Base-by-base conservation (phyloP, 345 rosid species). In the Boechera divaricarpa region DNA sequence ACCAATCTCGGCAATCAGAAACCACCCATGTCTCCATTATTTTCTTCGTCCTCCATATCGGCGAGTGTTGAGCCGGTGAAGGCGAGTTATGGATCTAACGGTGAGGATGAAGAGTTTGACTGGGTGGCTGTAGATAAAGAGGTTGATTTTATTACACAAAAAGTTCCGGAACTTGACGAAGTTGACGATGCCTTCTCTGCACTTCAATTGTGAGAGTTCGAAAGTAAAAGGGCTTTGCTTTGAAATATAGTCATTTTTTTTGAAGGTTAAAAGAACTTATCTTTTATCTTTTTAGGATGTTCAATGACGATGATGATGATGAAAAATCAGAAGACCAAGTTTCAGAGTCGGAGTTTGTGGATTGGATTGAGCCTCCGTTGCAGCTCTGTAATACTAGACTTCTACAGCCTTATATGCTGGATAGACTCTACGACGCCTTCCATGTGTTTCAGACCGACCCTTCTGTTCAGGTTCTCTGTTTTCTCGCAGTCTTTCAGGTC, bases 381-480 rank as follows among this genome's bases (percentile, higher is more conserved):
- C 81, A 82, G 69, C 81, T 82, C 35, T 79, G 66, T 68, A 82
- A 81, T 64, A 41, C 88, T 10, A 77, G 87, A 63, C 72, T 79
- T 53, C 26, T 86, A 74, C 95, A 67, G 70, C 87, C 87, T 69
- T 77, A 53, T 81, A 90, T 84, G 74, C 18, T 77, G 51, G 84
- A 84, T 16, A 80, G 82, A 60, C 89, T 88, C 75, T 85, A 73
- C 44, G 98, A 94, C 75, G 93, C 98, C 77, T 88, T 89, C 80
- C 90, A 83, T 73, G 63, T 90, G 53, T 80, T 94, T 85, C 93
- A 86, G 83, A 90, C 80, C 5, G 98, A 94, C 53, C 92, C 93
- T 16, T 61, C 87, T n/a, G 83, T 92, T 82, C 91, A 92, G 98
- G 98, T 90, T 47, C 52, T 13, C 48, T 69, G 32, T 45, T 47